Evolutionary conservation across 2,329 filamentous ascomycete genomes (phyloP), one percentile per base, ranked within the genome.

Genomic region (Penicillium sp.): DNA sequence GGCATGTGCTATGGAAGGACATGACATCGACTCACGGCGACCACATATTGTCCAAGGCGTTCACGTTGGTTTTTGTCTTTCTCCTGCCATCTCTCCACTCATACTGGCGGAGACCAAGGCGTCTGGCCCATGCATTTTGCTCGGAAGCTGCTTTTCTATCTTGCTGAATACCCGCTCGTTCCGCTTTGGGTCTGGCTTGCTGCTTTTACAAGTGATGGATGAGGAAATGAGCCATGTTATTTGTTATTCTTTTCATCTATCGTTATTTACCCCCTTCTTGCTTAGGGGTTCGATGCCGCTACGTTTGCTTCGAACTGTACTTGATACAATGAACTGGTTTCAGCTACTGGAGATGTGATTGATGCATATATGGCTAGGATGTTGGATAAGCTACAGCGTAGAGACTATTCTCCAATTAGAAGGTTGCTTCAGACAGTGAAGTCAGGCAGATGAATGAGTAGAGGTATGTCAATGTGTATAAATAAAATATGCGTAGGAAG

Each of bases 281-380:
- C 53, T 52, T 53, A 41, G 45, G 48, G 45, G 19, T 49, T 38
- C 55, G 49, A 58, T 52, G 55, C 37, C 46, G 51, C 53, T 58
- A 46, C 50, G 54, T 48, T 60, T 56, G 57, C 55, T 58, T 56
- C 40, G 29, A 55, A 52, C 13, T 55, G 52, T 53, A 57, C 42
- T 52, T 53, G 30, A 57, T 54, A 55, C 47, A 55, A 53, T 57
- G 50, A 28, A 55, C 39, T 42, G 22, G 36, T 45, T 46, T 30
- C 40, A 45, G 30, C 12, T 10, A 10, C 11, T 45, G 33, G 33
- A 39, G 42, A 45, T 13, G 19, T 16, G 38, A 38, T 22, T 44
- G 22, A 16, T 39, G 13, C 27, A 10, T 30, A 13, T 38, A 39
- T 19, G 7, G 5, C 35, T 3, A 9, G 27, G 4, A 12, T 28